Evolutionary conservation across 2,329 filamentous ascomycete genomes (phyloP), one percentile per base, ranked within the genome.

Genomic region (Microcyclospora tardicrescens): DNA sequence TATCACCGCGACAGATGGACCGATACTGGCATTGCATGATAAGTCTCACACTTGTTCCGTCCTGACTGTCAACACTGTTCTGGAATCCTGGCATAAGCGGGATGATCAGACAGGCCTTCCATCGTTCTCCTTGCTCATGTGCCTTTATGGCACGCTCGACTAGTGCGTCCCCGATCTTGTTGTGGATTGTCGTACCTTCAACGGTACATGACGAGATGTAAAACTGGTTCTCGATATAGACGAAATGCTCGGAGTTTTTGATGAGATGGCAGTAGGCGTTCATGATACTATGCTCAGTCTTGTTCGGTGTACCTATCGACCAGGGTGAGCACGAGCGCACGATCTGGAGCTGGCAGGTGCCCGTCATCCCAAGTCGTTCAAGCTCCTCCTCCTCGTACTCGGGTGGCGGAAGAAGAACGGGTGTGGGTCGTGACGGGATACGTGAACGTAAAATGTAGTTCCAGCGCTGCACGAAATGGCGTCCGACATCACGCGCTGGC

Each of bases 201-300:
- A 87, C 86, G 54, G 91, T 82, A 36, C 84, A 91, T 49, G 84
- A 93, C 28, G 84, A 93, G 59, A 98, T 83, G 66, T 93, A 98
- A 63, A 96, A 98, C 56, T 98, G 91, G 57, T 98, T 98, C 60
- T 98, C 91, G 48, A 96, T 94, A 61, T 98, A 96, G 37, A 96
- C 84, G 54, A 95, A 94, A 59, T 96, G 91, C 35, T 98, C 85
- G 2, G 86, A 95, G 47, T 89, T 81, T 48, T 91, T 81, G 50
- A 98, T 98, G 68, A 93, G 77, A 58, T 93, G 91, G 49, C 93
- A 74, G 55, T 96, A 96, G 3, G 91, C 89, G 46, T 81, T 91
- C 71, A 93, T 87, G 56, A 98, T 96, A 56, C 89, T 96, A 60
- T 87, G 80, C 59, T 98, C 91, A 1, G 81, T 83, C 42, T 85